Base-by-base conservation (phyloP, 108 stramenopile species). In the Discostella stelligeroides region DNA sequence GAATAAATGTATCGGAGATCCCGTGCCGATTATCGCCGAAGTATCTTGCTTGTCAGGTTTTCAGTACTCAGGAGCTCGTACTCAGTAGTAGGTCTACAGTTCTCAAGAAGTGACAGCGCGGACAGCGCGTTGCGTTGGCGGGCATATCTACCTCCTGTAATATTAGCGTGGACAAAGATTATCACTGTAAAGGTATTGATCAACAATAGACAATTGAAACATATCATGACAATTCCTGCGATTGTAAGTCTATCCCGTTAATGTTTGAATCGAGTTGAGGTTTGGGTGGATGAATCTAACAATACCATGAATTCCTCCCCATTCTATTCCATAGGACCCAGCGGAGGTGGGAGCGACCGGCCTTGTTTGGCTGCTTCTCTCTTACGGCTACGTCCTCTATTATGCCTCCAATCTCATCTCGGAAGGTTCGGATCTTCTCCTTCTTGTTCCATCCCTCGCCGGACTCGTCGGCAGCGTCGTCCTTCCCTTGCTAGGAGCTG, bases 361-460 rank as follows among this genome's bases (percentile, higher is more conserved):
- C 28, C 76, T 77, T n/a, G 40, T 59, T 7, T 97, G 96, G 89
- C 88, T 98, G 4, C 83, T 95, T 54, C 24, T 93, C 13, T 83
- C 85, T 2, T 99, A 99, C 72, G 98, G 97, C 14, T 97, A 96
- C 66, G 89, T 95, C 43, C 86, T 99, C 18, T 96, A 75, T 63
- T 81, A 76, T 42, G 88, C 95, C 27, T 88, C 90, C 41, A 96
- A 97, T 77, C 73, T 97, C 73, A 98, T 99, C 49, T 88, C 92
- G 1, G 96, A 98, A 72, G 98, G 98, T 23, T 92, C 91, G 24
- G 98, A 99, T 63, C 87, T 99, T n/a, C 85, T 99, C 3, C 82
- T 98, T 17, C 82, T 98, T 11, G 86, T 98, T 11, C 97, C 97
- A 13, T 75, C 87, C 15, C 68, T 96, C 60, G 97, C 97, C 14